phyloP scores from a whole-genome alignment of 2,329 filamentous ascomycete species.

The Colletotrichum gloeosporioides region DNA sequence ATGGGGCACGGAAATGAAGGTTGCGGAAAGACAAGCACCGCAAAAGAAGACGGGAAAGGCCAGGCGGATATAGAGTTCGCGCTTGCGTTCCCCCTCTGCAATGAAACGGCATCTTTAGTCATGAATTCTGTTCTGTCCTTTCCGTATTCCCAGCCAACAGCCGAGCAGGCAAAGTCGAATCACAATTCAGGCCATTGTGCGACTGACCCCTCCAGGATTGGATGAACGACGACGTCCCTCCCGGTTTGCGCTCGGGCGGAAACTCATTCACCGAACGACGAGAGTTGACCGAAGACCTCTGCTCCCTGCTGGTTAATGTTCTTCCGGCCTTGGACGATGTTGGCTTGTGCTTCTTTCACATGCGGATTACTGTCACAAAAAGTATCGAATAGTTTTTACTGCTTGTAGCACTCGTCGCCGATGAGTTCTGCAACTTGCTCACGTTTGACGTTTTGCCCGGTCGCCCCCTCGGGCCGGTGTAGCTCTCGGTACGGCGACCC shows the following conservation, averaged over 20 bases:
- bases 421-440: neutral
- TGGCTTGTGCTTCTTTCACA: slow-evolving; percentile 11
- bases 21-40: neutral
- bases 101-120: slow-evolving; percentile 17
- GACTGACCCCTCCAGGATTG: neutral
- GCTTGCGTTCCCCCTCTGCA: neutral
- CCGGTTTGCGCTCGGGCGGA: neutral
- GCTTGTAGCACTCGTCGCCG: neutral
- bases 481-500: neutral
- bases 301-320: neutral
- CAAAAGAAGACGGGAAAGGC: neutral
- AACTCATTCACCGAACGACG: neutral
- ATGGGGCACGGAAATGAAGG: neutral
- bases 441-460: neutral
- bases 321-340: neutral
- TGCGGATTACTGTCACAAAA: neutral
- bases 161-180: neutral
- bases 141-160: neutral
- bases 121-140: neutral
- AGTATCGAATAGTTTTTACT: neutral
- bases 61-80: slow-evolving; percentile 6
- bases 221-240: slow-evolving; percentile 4
- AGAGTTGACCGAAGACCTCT: neutral
- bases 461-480: neutral
- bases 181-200: neutral